phyloP scores from a whole-genome alignment of 306 rosid species.

The Quercus ilex region DNA sequence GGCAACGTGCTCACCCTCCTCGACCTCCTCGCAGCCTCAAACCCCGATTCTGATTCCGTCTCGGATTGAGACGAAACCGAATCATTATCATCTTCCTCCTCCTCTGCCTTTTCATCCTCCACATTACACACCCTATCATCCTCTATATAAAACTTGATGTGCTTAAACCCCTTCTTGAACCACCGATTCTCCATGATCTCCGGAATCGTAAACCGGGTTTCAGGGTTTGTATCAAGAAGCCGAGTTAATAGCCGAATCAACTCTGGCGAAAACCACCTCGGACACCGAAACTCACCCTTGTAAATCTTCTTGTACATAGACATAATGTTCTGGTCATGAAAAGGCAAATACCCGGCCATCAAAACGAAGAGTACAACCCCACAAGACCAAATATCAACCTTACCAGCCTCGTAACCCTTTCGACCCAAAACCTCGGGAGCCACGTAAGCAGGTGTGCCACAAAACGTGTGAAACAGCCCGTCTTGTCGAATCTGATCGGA shows the following conservation, averaged over 20 bases:
- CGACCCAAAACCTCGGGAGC: conserved; percentile 88
- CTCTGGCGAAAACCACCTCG: conserved; percentile 81
- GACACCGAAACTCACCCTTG: conserved; percentile 79
- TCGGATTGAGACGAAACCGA: conserved; percentile 45
- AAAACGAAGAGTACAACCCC: conserved; percentile 81
- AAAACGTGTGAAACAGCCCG: conserved; percentile 86
- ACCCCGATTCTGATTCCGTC: conserved; percentile 46
- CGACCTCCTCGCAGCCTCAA: conserved; percentile 25
- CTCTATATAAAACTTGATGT: conserved; percentile 77
- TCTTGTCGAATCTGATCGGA: conserved; percentile 89
- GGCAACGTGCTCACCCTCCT: conserved; percentile 25
- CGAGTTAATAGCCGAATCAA: conserved; percentile 43
- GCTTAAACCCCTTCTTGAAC: conserved; percentile 89
- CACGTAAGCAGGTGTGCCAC: conserved; percentile 95
- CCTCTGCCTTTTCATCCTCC: conserved; percentile 33
- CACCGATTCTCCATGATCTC: conserved; percentile 86
- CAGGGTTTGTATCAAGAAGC: conserved; percentile 70
- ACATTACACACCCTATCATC: conserved; percentile 75
- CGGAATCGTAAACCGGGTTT: conserved; percentile 62
- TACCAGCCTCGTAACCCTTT: conserved; percentile 81
- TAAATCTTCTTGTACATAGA: conserved; percentile 90
- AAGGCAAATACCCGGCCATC: conserved; percentile 92
- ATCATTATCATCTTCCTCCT: conserved; percentile 25
- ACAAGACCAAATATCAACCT: conserved; percentile 93
- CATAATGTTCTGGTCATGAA: conserved; percentile 88